A percentile compares a stretch with the other conserved stretches of the same genome.
These are phyloP conservation scores for Teunomyces cretensis DNA, from an alignment of 805 yeast species.

Conservation along the genomic window DNA sequence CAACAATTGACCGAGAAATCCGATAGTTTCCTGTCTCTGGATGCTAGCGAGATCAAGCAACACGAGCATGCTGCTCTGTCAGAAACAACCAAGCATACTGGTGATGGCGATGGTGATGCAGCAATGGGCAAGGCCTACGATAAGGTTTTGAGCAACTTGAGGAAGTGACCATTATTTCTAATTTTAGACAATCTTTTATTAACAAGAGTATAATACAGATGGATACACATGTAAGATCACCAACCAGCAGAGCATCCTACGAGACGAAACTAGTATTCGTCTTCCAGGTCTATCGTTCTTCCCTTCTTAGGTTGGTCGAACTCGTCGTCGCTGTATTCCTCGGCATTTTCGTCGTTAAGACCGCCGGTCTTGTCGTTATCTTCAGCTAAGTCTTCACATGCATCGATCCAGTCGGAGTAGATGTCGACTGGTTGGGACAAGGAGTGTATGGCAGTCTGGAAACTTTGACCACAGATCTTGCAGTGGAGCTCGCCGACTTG, in stretches of 20 bases:
- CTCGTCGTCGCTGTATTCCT: slow-evolving; percentile 38
- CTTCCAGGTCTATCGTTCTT: slow-evolving; percentile 27
- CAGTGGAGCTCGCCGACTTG: slow-evolving; percentile 83
- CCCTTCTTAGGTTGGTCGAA: slow-evolving; percentile 18
- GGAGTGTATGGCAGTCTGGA: slow-evolving; percentile 84
- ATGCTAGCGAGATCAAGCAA: neutral
- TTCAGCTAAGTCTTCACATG: slow-evolving; percentile 85
- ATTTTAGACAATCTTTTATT: neutral
- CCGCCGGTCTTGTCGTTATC: slow-evolving; percentile 41
- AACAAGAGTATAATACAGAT: slow-evolving; percentile 1
- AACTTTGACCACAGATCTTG: slow-evolving; percentile 91
- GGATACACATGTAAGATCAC: slow-evolving; percentile 1
- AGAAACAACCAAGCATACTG: slow-evolving; percentile 2
- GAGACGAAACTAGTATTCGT: slow-evolving; percentile 19
- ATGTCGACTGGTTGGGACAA: slow-evolving; percentile 90
- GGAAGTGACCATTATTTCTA: neutral
- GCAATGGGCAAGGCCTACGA: slow-evolving; percentile 20
- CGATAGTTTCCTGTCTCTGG: neutral
- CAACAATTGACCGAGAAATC: slow-evolving; percentile 2
- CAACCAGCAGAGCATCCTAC: neutral
- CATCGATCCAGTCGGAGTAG: slow-evolving; percentile 97
- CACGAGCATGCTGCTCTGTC: neutral
- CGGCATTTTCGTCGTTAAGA: slow-evolving; percentile 23
- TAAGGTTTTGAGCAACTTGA: slow-evolving; percentile 14
- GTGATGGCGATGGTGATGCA: slow-evolving; percentile 7